A percentile compares a stretch with the other conserved stretches of the same genome.
phyloP scores from a whole-genome alignment of 2,329 filamentous ascomycete species.

The Sporothrix mexicana region DNA sequence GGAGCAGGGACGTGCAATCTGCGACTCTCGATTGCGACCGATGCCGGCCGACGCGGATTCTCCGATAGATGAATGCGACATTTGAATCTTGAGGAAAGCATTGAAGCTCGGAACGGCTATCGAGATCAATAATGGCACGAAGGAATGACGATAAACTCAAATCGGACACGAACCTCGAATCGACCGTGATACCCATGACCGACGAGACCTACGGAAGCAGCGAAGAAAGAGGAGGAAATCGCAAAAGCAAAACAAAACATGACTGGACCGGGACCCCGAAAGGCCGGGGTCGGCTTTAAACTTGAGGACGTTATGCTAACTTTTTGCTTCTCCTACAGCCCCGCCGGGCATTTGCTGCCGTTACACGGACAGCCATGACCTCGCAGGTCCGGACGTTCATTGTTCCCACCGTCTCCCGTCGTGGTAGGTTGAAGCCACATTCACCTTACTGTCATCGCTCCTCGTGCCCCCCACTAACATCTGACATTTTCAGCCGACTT shows the following conservation, averaged over 20 bases:
- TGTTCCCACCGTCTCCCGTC: conserved; percentile 64
- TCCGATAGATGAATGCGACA: not conserved
- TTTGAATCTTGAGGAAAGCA: not conserved
- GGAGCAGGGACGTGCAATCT: too few relatives aligned
- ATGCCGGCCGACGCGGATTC: not conserved
- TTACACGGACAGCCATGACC: conserved; percentile 49
- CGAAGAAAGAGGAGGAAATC: not conserved
- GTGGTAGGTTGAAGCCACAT: conserved; percentile 56
- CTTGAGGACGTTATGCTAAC: not conserved
- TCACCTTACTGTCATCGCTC: too few relatives aligned
- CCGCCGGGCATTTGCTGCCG: conserved; percentile 55
- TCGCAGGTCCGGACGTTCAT: conserved; percentile 54
- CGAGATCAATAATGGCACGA: not conserved
- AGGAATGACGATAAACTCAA: not conserved
- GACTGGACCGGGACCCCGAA: too few relatives aligned
- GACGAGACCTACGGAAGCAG: not conserved
- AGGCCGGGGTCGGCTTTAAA: not conserved
- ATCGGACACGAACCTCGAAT: not conserved
- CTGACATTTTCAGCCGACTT: conserved; percentile 82
- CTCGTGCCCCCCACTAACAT: not conserved
- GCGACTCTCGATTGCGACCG: not conserved
- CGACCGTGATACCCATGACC: not conserved
- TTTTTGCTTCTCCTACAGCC: conserved; percentile 45
- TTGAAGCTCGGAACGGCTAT: not conserved
- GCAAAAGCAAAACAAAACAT: too few relatives aligned